These are phyloP conservation scores for Phyllosticta capitalensis DNA, from an alignment of 2,329 filamentous ascomycete species.

Conservation along the genomic window DNA sequence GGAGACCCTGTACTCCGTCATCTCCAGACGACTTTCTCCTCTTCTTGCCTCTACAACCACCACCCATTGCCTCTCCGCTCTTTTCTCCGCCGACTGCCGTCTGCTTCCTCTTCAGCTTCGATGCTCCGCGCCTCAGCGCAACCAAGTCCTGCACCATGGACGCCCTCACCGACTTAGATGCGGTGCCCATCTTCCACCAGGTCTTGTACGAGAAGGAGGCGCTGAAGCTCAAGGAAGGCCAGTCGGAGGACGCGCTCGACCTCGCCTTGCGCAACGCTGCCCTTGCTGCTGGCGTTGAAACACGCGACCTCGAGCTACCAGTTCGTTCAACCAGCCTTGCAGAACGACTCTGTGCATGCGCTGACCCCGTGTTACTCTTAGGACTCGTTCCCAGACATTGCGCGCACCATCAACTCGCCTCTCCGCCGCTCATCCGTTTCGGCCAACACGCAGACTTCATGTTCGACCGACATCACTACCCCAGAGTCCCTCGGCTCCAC, in stretches of 20 bases:
- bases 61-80: background rate
- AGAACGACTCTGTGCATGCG: background rate
- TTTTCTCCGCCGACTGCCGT: background rate
- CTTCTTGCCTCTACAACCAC: background rate
- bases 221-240: conserved; percentile 11
- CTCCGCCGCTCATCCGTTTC: conserved; percentile 9
- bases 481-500: conserved; percentile 3
- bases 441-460: conserved; percentile 9
- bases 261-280: conserved; percentile 2
- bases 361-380: conserved; percentile 1
- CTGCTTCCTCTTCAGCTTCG: background rate
- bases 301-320: conserved; percentile 3
- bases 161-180: conserved; percentile 8
- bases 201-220: conserved; percentile 9
- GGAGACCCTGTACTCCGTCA: background rate
- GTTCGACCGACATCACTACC: conserved; percentile 8
- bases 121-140: conserved; percentile 7
- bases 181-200: conserved; percentile 7
- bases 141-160: conserved; percentile 7
- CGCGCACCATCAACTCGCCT: background rate
- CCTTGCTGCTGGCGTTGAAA: conserved; percentile 2
- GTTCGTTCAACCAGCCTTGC: background rate
- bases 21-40: background rate
- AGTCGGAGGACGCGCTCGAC: conserved; percentile 10
- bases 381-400: conserved; percentile 1